These are phyloP conservation scores for Talaromyces albobiverticillius DNA, from an alignment of 2,329 filamentous ascomycete genomes.

Conservation along the genomic window DNA sequence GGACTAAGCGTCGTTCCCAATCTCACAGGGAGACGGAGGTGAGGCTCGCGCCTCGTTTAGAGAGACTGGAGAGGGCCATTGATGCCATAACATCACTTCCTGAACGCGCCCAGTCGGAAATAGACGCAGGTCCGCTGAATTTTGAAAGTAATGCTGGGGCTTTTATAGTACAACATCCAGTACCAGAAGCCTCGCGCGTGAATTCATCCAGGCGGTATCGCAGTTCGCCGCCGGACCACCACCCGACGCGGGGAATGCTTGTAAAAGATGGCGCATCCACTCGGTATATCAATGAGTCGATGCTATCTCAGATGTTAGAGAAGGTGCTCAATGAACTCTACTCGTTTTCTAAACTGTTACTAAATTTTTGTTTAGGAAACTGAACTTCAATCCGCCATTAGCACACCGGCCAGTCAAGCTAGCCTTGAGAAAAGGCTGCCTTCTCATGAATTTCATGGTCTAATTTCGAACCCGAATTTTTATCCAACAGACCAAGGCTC, in stretches of 20 bases:
- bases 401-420: background rate
- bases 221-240: background rate
- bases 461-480: constrained; percentile 9
- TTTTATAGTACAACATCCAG: background rate
- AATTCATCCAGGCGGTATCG: background rate
- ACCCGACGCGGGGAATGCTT: constrained; percentile 19
- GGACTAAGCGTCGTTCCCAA: constrained; percentile 15
- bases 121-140: background rate
- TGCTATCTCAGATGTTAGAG: constrained; percentile 25
- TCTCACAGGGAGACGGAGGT: constrained; percentile 10
- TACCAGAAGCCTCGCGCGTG: background rate
- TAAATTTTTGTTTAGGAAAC: constrained; percentile 14
- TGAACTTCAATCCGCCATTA: constrained; percentile 22
- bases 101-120: background rate
- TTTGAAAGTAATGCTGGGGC: no score
- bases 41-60: constrained; percentile 11
- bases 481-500: background rate
- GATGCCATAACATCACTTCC: background rate
- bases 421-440: background rate
- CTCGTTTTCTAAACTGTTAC: background rate
- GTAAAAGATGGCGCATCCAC: constrained; percentile 21
- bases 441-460: constrained; percentile 8
- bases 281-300: constrained; percentile 28
- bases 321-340: constrained; percentile 10
- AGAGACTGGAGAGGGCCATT: constrained; percentile 12